Percentiles rank a stretch among this genome's conserved stretches.
Conservation (phyloP, 441 rosid species). For the Gossypium laxum region DNA sequence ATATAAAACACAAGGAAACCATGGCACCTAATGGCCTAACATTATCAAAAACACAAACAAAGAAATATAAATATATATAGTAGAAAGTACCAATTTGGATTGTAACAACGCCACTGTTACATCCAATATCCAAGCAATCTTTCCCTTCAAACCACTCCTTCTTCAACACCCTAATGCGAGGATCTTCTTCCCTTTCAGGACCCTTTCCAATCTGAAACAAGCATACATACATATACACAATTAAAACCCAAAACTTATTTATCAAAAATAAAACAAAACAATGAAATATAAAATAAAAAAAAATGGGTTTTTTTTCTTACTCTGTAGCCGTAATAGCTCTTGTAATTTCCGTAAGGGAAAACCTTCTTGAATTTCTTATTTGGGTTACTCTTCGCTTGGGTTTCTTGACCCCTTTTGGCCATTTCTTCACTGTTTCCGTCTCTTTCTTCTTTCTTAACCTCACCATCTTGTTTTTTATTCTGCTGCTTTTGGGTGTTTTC, state of each 20-base stretch:
- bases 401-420: neutral
- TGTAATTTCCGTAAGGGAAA: constrained; percentile 71
- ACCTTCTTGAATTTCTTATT: constrained; percentile 45
- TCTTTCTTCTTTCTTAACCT: neutral
- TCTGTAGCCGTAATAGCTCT: constrained; percentile 78
- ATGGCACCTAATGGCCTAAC: neutral
- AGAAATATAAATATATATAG: neutral
- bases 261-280: neutral
- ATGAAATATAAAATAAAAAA: neutral
- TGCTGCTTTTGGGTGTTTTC: neutral
- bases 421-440: neutral
- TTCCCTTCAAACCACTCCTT: constrained; percentile 73
- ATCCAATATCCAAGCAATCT: constrained; percentile 79
- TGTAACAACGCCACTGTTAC: constrained; percentile 73
- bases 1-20: no score
- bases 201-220: constrained; percentile 39
- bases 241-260: neutral
- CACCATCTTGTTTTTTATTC: constrained; percentile 4
- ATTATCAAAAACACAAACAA: neutral
- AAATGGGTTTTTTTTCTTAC: constrained; percentile 15
- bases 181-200: constrained; percentile 58
- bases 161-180: constrained; percentile 62
- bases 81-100: constrained; percentile 47
- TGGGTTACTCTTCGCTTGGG: constrained; percentile 13
- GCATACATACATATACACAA: neutral